Evolutionary conservation across 345 rosid species (phyloP).

Genomic region (Aquilaria sinensis): DNA sequence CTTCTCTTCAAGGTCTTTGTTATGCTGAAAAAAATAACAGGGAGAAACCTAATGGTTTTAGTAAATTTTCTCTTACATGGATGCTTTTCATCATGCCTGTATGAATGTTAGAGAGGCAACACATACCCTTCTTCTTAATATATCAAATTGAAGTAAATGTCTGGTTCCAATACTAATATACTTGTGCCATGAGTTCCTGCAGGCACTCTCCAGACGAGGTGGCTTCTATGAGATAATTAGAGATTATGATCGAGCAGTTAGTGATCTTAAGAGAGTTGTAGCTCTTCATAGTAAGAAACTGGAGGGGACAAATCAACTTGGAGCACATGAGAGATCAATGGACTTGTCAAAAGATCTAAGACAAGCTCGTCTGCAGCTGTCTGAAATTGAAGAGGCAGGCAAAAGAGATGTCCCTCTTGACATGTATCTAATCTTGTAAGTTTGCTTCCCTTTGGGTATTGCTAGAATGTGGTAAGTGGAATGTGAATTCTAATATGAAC

Average conservation of each 20-base stretch:
- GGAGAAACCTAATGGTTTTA: not conserved
- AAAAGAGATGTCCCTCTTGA: constrained; percentile 69
- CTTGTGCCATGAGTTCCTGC: not conserved
- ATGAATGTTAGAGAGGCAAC: constrained; percentile 7
- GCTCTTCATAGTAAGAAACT: constrained; percentile 50
- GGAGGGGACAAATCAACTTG: constrained; percentile 41
- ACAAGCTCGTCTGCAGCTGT: constrained; percentile 54
- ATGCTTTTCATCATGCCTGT: constrained; percentile 4
- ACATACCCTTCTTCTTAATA: constrained; percentile 6
- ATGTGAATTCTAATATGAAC: too few relatives aligned
- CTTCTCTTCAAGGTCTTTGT: not conserved
- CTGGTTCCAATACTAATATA: too few relatives aligned
- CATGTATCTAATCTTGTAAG: constrained; percentile 92
- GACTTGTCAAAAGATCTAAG: constrained; percentile 52
- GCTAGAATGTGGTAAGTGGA: too few relatives aligned
- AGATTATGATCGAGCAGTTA: constrained; percentile 81
- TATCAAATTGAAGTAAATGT: not conserved
- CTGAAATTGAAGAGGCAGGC: constrained; percentile 65
- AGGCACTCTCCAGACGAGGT: constrained; percentile 94
- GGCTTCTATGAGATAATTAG: constrained; percentile 79
- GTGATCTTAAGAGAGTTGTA: constrained; percentile 63
- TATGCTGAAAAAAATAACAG: not conserved
- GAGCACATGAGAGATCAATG: constrained; percentile 40
- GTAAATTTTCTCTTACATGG: not conserved
- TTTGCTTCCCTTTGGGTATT: constrained; percentile 6